phyloP scores from a whole-genome alignment of 192 early-diverging fungal species.

The Coemansia sp. region DNA sequence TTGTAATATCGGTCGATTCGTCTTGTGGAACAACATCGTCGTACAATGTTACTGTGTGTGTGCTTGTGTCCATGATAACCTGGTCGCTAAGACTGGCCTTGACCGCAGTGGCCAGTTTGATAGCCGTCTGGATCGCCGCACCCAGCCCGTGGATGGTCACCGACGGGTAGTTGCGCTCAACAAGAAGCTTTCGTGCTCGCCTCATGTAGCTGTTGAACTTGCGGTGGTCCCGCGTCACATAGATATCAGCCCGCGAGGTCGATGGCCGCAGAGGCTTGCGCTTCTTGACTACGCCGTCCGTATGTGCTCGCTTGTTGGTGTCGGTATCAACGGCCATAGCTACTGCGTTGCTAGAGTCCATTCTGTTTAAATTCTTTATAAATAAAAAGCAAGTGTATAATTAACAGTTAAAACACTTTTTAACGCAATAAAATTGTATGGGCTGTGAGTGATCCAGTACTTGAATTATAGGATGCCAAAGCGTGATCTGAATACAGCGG shows the following conservation, averaged over 20 bases:
- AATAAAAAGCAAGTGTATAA: not conserved
- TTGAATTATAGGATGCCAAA: not conserved
- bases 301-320: not conserved
- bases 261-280: constrained; percentile 64
- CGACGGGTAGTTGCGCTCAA: constrained; percentile 59
- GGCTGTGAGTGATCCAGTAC: not conserved
- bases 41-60: constrained; percentile 67
- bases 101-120: constrained; percentile 65
- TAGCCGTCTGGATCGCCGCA: constrained; percentile 67
- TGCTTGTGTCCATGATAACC: constrained; percentile 63
- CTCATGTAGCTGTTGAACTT: constrained; percentile 61
- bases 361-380: not conserved
- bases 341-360: not conserved
- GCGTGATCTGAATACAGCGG: not conserved
- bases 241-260: constrained; percentile 72
- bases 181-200: constrained; percentile 65
- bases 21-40: constrained; percentile 78
- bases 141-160: constrained; percentile 81
- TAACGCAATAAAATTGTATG: not conserved
- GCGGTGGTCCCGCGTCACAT: constrained; percentile 67
- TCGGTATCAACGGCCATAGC: not conserved
- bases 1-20: constrained; percentile 58
- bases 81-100: constrained; percentile 61
- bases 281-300: constrained; percentile 27
- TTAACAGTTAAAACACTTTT: not conserved